Evolutionary conservation across 805 yeast genomes (phyloP).

Genomic region (Candida pseudofarinosa): DNA sequence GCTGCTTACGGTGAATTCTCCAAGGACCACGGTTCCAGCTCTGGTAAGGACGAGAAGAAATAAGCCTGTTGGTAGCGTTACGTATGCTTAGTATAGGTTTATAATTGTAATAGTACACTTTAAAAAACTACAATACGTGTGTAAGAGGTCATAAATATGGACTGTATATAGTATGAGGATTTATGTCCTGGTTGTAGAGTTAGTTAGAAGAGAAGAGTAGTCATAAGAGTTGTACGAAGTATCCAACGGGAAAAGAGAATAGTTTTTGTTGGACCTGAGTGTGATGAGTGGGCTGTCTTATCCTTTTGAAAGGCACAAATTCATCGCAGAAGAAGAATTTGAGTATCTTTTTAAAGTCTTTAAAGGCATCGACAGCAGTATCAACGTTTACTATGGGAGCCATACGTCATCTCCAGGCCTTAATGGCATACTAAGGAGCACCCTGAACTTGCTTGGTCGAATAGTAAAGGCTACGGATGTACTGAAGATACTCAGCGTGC

Average conservation of each 20-base stretch:
- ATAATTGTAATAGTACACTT: not conserved
- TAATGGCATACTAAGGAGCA: constrained; percentile 16
- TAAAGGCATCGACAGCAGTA: constrained; percentile 28
- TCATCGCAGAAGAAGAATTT: not conserved
- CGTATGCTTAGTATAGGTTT: not conserved
- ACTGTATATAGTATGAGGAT: too few species aligned
- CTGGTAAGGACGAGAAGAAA: constrained; percentile 11
- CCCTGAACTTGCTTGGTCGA: constrained; percentile 13
- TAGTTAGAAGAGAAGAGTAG: too few species aligned
- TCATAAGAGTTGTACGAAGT: too few species aligned
- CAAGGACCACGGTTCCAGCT: constrained; percentile 14
- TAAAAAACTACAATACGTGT: too few species aligned
- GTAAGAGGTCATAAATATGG: too few species aligned
- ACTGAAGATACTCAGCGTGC: constrained; percentile 14
- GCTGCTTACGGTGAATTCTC: constrained; percentile 28
- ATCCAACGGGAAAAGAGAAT: too few species aligned
- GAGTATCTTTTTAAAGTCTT: not conserved
- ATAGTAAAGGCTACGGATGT: constrained; percentile 17
- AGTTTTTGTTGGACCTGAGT: not conserved
- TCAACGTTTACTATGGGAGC: constrained; percentile 30
- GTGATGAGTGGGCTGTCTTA: not conserved
- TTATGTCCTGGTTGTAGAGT: too few species aligned
- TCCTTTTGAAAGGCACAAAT: not conserved
- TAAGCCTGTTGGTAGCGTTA: constrained; percentile 2
- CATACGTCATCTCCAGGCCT: constrained; percentile 26